Base-by-base conservation (phyloP, 177 flowering plant genomes). In the Telopea speciosissima region DNA sequence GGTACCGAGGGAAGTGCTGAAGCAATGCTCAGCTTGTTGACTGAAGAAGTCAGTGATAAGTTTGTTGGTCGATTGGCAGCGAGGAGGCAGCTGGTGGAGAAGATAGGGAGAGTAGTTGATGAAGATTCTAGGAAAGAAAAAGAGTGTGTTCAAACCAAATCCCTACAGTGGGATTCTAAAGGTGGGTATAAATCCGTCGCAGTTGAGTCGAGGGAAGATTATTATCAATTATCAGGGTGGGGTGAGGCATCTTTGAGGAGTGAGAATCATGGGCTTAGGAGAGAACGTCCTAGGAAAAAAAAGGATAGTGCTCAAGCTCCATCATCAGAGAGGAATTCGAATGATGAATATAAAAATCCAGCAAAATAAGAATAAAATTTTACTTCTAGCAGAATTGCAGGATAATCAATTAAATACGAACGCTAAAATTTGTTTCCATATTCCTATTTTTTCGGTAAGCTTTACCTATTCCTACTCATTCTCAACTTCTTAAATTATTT, bases 11-110 rank as follows among this genome's bases (percentile, higher is more conserved):
- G 75, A 72, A 86, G 83, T 75, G 86, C 78, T 4, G 92, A 90
- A 73, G 93, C 82, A 42, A 70, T 90, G 80, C 80, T 92, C 64
- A 83, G 85, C 63, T 83, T 94, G 82, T 81, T 92, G 80, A 80
- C 84, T 75, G 93, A 89, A 74, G 87, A 81, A 54, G 66, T 78
- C 13, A 63, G 69, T 65, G 85, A 69, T 68, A 84, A 75, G 52
- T 54, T 67, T 70, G 54, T 69, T n/a, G 33, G 56, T 68, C 61
- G 72, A 63, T 75, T 67, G 3, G 24, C 24, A 4, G 62, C n/a
- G 33, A 72, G 72, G 73, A 80, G 75, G 64, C 78, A 67, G 42
- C 72, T 36, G 49, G 75, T 64, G 45, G 81, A 77, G 78, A 77
- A 72, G 73, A 77, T 74, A 67, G 79, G 62, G 26, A 75, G 75